These are phyloP conservation scores for Alternaria atra DNA, from an alignment of 2,329 filamentous ascomycete species.

Conservation along the genomic window DNA sequence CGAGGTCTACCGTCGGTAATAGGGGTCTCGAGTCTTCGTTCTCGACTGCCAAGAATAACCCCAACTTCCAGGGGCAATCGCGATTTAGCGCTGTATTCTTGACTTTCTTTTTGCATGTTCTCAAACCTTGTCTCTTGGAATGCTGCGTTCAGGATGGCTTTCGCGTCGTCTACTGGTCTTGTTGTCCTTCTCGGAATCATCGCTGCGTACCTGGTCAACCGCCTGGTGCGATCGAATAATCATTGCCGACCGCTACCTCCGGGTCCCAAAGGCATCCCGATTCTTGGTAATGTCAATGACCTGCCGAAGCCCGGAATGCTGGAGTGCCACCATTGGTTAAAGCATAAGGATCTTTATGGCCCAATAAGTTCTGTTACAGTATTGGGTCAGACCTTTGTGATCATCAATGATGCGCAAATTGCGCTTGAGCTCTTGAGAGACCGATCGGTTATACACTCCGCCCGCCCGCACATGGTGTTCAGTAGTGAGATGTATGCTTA, in stretches of 20 bases:
- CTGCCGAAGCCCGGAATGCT: slow-evolving; percentile 53
- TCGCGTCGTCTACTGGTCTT: no score
- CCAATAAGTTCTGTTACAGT: slow-evolving; percentile 45
- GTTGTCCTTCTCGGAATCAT: no score
- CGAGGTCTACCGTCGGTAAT: no score
- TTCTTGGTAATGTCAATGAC: slow-evolving; percentile 62
- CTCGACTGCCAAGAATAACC: no score
- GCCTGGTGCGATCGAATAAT: no score
- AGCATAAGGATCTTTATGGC: slow-evolving; percentile 52
- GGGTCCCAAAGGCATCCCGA: slow-evolving; percentile 58
- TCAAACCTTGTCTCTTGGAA: no score
- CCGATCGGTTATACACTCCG: slow-evolving; percentile 30
- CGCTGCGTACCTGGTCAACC: no score
- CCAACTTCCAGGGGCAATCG: no score
- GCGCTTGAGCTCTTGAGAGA: slow-evolving; percentile 38
- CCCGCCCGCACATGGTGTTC: slow-evolving; percentile 35
- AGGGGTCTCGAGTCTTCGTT: no score
- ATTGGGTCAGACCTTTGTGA: slow-evolving; percentile 40
- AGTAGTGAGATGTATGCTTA: slow-evolving; percentile 34
- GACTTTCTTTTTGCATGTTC: no score
- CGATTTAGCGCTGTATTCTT: no score
- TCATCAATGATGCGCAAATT: slow-evolving; percentile 40
- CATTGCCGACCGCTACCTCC: slow-evolving; percentile 61
- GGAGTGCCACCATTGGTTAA: slow-evolving; percentile 56
- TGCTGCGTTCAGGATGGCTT: no score